A percentile compares a stretch with the other conserved stretches of the same genome.
Evolutionary conservation across 768 basidiomycete species (phyloP).

Genomic region (Russula sp.): DNA sequence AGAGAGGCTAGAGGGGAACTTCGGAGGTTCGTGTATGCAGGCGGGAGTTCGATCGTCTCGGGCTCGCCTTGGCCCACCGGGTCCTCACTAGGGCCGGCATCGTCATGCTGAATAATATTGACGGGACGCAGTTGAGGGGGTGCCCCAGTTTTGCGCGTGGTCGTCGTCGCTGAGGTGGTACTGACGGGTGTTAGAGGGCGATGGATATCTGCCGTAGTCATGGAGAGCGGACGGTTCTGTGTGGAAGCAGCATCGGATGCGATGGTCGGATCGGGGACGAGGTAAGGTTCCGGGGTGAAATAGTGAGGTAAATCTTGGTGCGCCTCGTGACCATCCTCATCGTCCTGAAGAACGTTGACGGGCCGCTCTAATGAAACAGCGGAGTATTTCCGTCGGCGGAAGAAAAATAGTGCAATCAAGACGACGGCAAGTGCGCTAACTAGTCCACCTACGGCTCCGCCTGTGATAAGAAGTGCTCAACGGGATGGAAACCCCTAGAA

Average conservation of each 20-base stretch:
- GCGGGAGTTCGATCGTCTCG: constrained; percentile 79
- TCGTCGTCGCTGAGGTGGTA: constrained; percentile 29
- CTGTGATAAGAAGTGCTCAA: constrained; percentile 37
- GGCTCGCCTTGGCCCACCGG: constrained; percentile 35
- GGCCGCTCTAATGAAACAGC: constrained; percentile 49
- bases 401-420: constrained; percentile 43
- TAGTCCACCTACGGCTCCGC: constrained; percentile 56
- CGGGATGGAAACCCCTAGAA: neutral
- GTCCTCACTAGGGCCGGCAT: constrained; percentile 57
- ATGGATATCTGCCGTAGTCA: constrained; percentile 7
- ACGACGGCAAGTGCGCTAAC: constrained; percentile 39
- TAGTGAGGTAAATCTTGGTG: constrained; percentile 57
- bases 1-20: neutral
- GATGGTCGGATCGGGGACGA: constrained; percentile 56
- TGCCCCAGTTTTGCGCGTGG: constrained; percentile 41
- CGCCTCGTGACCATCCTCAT: constrained; percentile 46
- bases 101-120: constrained; percentile 81
- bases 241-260: constrained; percentile 33
- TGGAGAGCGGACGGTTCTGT: constrained; percentile 23
- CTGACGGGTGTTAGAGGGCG: constrained; percentile 26
- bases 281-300: constrained; percentile 71
- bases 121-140: constrained; percentile 57
- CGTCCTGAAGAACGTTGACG: constrained; percentile 56
- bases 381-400: constrained; percentile 41
- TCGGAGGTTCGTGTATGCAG: constrained; percentile 67